Base-by-base conservation (phyloP, 768 basidiomycete species). In the Lentinus brumalis region DNA sequence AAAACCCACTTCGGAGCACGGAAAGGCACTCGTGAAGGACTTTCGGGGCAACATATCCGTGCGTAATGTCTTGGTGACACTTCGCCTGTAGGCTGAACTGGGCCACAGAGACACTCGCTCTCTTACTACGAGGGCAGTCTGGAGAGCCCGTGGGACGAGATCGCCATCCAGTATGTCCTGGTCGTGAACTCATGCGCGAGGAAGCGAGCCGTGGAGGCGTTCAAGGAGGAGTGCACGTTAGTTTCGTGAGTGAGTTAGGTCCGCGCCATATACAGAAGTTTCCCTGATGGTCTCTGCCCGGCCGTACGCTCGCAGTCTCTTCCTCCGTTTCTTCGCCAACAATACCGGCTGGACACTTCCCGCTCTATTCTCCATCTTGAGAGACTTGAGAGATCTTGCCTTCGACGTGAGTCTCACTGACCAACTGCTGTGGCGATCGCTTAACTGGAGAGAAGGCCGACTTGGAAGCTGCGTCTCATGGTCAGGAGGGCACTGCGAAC, bases 311-410 rank as follows among this genome's bases (percentile, higher is more conserved):
- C 4, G 29, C 53, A 92, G 91, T 14, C 73, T 86, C 3, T 94
- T 94, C 75, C 83, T 88, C 53, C 84, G 89, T 35, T 95, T 85
- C 75, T 89, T 96, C 62, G 79, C 82, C n/a, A 84, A 83, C 59
- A 90, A 92, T 69, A 86, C 86, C 26, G 88, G 92, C 1, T 98
- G 95, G 95, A 89, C 89, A 31, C 74, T 98, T 3, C 91, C 88
- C 18, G 88, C 88, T 0, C 73, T 98, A 32, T 96, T 94, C 70
- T 87, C 89, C 15, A 84, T 94, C 40, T 73, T 96, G 31, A 79
- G 87, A 53, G 94, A 96, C 73, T 76, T 96, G 45, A 79, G 94
- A 53, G 91, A 93, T 70, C 78, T 97, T 21, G 94, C 94, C 2
- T 86, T 88, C 66, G 91, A 95, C 74, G 94, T 94, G 69, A 69